Evolutionary conservation across 352 stramenopile genomes (phyloP).

Genomic region (Vaucheria bursata): DNA sequence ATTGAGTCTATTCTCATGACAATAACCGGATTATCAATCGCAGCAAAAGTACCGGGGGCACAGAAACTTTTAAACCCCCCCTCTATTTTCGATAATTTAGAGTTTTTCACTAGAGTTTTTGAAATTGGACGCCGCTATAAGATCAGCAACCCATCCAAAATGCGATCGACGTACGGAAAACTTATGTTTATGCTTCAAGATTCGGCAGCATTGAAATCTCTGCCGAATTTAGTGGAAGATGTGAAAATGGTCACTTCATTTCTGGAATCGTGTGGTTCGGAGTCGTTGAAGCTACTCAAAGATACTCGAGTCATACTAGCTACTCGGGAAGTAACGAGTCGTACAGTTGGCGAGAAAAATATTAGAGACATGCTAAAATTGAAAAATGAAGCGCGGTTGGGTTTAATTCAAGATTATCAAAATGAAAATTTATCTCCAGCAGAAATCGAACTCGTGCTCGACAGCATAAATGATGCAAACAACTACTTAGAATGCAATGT

Average conservation of each 20-base stretch:
- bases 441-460: slow-evolving; percentile 74
- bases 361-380: not conserved
- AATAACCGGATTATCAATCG: slow-evolving; percentile 50
- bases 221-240: slow-evolving; percentile 54
- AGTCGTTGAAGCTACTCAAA: slow-evolving; percentile 60
- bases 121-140: slow-evolving; percentile 81
- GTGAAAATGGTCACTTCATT: slow-evolving; percentile 63
- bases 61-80: slow-evolving; percentile 4
- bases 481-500: slow-evolving; percentile 88
- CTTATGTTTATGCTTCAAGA: slow-evolving; percentile 87
- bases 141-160: slow-evolving; percentile 77
- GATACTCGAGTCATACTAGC: slow-evolving; percentile 62
- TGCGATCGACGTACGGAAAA: slow-evolving; percentile 84
- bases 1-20: slow-evolving; percentile 61
- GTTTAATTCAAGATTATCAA: slow-evolving; percentile 46
- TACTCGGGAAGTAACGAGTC: slow-evolving; percentile 47
- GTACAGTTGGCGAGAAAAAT: slow-evolving; percentile 8
- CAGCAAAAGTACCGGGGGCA: slow-evolving; percentile 20
- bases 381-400: slow-evolving; percentile 38
- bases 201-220: slow-evolving; percentile 63
- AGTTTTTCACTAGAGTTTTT: slow-evolving; percentile 42
- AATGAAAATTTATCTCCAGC: slow-evolving; percentile 52
- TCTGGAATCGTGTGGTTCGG: slow-evolving; percentile 55
- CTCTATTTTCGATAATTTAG: slow-evolving; percentile 28
- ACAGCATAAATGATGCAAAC: slow-evolving; percentile 90